Evolutionary conservation across 225 moss, liverwort and hornwort species (phyloP).

Genomic region (Pseudisothecium myosuroides): DNA sequence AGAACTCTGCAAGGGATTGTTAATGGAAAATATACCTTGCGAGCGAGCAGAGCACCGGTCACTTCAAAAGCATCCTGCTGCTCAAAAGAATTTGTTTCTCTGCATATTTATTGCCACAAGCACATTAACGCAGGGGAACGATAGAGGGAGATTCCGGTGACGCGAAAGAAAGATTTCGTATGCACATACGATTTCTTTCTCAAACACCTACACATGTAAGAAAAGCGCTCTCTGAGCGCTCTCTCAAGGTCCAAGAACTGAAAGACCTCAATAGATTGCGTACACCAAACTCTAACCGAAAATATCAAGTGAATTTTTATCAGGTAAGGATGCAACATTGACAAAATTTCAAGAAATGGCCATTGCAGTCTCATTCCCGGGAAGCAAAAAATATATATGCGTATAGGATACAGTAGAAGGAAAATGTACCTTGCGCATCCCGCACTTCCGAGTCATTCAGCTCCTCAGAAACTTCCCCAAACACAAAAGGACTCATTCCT

Average conservation of each 20-base stretch:
- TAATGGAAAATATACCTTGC: neutral
- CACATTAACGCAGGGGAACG: neutral
- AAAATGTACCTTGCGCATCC: neutral
- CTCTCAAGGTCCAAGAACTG: neutral
- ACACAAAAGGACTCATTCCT: neutral
- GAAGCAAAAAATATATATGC: neutral
- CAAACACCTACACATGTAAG: neutral
- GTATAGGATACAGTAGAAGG: neutral
- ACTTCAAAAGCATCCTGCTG: neutral
- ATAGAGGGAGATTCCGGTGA: neutral
- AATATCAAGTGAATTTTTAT: neutral
- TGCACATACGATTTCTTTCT: neutral
- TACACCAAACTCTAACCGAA: neutral
- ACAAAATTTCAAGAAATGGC: neutral
- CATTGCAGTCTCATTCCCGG: neutral
- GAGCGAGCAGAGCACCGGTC: neutral
- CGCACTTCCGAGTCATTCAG: neutral
- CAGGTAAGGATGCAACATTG: neutral
- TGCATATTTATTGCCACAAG: neutral
- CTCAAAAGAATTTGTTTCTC: neutral
- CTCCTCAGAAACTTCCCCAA: neutral
- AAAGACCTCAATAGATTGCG: neutral
- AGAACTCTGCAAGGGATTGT: neutral
- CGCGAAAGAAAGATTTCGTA: neutral
- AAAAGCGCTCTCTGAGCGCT: neutral